A percentile compares a stretch with the other conserved stretches of the same genome.
Evolutionary conservation across 2,329 filamentous ascomycete species (phyloP).

Genomic region (Trichoderma koningii): DNA sequence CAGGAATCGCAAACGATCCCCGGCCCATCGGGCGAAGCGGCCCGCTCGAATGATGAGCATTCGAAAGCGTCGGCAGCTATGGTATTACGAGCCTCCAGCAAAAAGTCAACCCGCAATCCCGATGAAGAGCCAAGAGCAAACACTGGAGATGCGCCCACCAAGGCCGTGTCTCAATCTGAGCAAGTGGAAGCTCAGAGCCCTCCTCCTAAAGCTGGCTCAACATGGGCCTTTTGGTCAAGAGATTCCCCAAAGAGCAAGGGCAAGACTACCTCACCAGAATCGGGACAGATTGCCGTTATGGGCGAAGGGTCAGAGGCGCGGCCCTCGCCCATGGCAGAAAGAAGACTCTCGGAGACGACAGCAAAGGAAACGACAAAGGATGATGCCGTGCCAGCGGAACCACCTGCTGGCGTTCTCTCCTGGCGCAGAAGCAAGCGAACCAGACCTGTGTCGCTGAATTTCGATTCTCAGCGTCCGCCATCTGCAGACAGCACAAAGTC

Average conservation of each 20-base stretch:
- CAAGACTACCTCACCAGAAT: constrained; percentile 42
- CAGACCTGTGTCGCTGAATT: constrained; percentile 52
- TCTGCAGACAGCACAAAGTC: constrained; percentile 22
- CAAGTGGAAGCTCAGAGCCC: constrained; percentile 37
- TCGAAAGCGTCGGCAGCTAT: neutral
- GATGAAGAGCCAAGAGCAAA: constrained; percentile 35
- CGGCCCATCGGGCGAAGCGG: constrained; percentile 1
- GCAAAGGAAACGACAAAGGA: constrained; percentile 39
- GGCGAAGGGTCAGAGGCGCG: constrained; percentile 59
- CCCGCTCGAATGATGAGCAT: constrained; percentile 13
- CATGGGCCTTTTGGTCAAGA: constrained; percentile 81
- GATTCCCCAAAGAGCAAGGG: constrained; percentile 48
- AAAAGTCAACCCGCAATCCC: constrained; percentile 8
- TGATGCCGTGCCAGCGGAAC: constrained; percentile 37
- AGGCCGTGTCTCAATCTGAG: constrained; percentile 43
- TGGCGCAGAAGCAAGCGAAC: constrained; percentile 50
- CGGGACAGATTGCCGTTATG: constrained; percentile 59
- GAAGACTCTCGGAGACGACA: constrained; percentile 44
- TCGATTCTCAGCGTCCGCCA: constrained; percentile 44
- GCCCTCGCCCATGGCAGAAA: constrained; percentile 50
- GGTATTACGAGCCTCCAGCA: neutral
- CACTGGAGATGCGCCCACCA: constrained; percentile 46
- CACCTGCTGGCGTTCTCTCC: constrained; percentile 34
- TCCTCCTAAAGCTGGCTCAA: constrained; percentile 59
- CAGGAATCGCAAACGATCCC: neutral